Evolutionary conservation across 2,329 filamentous ascomycete genomes (phyloP).

Genomic region (Fusarium pseudograminearum): DNA sequence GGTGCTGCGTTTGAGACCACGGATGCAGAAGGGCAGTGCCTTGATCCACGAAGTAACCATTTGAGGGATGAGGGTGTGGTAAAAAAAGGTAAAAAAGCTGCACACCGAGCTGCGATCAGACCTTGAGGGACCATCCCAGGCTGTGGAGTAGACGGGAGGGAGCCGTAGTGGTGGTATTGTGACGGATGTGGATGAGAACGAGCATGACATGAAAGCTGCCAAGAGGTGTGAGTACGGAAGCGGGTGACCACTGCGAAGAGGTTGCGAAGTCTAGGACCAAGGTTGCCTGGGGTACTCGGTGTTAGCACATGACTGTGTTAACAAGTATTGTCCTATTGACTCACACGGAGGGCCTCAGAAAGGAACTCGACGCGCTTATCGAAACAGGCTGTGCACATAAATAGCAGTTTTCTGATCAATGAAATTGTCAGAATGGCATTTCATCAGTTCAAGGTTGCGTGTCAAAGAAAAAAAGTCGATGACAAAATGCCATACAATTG

Average conservation of each 20-base stretch:
- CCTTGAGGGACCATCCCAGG: constrained; percentile 21
- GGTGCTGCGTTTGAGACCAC: constrained; percentile 27
- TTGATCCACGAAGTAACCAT: constrained; percentile 13
- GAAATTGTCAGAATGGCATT: neutral
- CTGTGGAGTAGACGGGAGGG: constrained; percentile 34
- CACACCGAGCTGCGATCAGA: constrained; percentile 18
- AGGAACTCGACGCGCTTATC: constrained; percentile 14
- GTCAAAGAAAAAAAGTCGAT: neutral
- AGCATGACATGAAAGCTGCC: constrained; percentile 28
- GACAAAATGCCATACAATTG: constrained; percentile 8
- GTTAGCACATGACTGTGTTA: constrained; percentile 32
- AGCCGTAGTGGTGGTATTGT: constrained; percentile 33
- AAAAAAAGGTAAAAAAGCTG: constrained; percentile 14
- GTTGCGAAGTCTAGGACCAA: constrained; percentile 20
- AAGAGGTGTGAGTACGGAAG: constrained; percentile 25
- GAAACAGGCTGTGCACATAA: constrained; percentile 25
- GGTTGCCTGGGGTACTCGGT: constrained; percentile 23
- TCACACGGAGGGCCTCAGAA: constrained; percentile 39
- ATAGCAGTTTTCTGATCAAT: constrained; percentile 5
- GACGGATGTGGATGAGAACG: constrained; percentile 24
- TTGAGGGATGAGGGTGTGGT: constrained; percentile 24
- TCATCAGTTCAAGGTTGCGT: neutral
- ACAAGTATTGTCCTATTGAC: constrained; percentile 26
- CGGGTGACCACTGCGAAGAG: constrained; percentile 38
- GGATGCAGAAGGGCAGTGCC: constrained; percentile 24